Evolutionary conservation across 31 red algal genomes (phyloP).

Genomic region (Asparagopsis taxiformis): DNA sequence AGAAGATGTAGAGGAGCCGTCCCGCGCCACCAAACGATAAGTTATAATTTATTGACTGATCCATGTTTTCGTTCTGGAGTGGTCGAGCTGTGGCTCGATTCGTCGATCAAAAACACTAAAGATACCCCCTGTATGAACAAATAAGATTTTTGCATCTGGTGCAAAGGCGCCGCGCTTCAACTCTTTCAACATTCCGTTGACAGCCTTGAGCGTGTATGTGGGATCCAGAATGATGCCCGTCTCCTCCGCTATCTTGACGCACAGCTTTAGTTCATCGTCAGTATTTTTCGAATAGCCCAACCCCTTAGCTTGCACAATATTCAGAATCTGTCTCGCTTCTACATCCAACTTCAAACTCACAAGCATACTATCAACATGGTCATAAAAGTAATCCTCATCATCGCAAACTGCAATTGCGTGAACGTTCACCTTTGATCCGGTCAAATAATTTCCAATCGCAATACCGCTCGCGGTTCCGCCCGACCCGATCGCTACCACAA

Average conservation of each 20-base stretch:
- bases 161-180: conserved; percentile 8
- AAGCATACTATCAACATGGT: conserved; percentile 58
- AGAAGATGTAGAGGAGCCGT: conserved; percentile 38
- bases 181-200: conserved; percentile 48
- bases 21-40: conserved; percentile 25
- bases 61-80: conserved; percentile 26
- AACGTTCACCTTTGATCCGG: conserved; percentile 28
- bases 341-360: conserved; percentile 11
- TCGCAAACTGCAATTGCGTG: conserved; percentile 69
- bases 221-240: conserved; percentile 75
- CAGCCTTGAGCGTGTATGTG: conserved; percentile 72
- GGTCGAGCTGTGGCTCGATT: conserved; percentile 54
- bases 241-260: conserved; percentile 14
- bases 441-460: conserved; percentile 52
- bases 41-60: not conserved
- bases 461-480: conserved; percentile 78
- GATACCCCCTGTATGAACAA: conserved; percentile 77
- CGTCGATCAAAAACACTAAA: conserved; percentile 67
- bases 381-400: conserved; percentile 47
- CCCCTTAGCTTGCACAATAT: conserved; percentile 58
- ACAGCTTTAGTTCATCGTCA: conserved; percentile 44
- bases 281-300: conserved; percentile 60
- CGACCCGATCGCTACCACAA: conserved; percentile 52
- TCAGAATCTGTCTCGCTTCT: conserved; percentile 38
- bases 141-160: conserved; percentile 30